Conservation (phyloP, 208 protist species). For the Crithidia bombi region DNA sequence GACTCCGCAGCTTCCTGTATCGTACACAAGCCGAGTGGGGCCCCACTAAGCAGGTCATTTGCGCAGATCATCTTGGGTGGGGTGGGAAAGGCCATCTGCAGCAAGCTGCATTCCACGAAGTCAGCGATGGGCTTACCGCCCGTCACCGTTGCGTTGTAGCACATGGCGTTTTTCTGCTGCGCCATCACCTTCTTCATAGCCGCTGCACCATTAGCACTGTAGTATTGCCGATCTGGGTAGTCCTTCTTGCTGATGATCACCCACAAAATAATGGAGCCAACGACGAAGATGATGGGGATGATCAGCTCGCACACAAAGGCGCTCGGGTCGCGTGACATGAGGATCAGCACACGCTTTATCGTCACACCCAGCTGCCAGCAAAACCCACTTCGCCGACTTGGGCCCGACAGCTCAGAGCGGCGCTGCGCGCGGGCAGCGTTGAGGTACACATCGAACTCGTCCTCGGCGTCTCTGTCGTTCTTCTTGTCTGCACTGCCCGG, state of each 20-base stretch:
- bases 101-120: conserved; percentile 11
- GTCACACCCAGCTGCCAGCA: conserved; percentile 55
- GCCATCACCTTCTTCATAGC: conserved; percentile 13
- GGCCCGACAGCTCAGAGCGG: not conserved
- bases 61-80: conserved; percentile 27
- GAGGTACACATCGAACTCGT: conserved; percentile 21
- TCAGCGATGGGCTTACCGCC: conserved; percentile 15
- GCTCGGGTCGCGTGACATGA: conserved; percentile 39
- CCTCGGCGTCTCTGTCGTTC: not conserved
- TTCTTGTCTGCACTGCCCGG: not conserved
- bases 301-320: conserved; percentile 58
- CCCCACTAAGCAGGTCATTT: conserved; percentile 19
- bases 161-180: conserved; percentile 24
- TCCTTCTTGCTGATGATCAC: conserved; percentile 44
- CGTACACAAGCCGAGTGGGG: conserved; percentile 39
- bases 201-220: conserved; percentile 11
- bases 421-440: not conserved
- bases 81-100: not conserved
- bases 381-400: conserved; percentile 33
- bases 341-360: conserved; percentile 55
- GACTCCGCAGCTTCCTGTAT: not conserved
- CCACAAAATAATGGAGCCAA: conserved; percentile 60
- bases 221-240: conserved; percentile 30
- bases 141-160: conserved; percentile 41
- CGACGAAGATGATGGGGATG: conserved; percentile 68